These are phyloP conservation scores for Scalesia atractyloides DNA, from an alignment of 129 eudicot genomes.

Conservation along the genomic window DNA sequence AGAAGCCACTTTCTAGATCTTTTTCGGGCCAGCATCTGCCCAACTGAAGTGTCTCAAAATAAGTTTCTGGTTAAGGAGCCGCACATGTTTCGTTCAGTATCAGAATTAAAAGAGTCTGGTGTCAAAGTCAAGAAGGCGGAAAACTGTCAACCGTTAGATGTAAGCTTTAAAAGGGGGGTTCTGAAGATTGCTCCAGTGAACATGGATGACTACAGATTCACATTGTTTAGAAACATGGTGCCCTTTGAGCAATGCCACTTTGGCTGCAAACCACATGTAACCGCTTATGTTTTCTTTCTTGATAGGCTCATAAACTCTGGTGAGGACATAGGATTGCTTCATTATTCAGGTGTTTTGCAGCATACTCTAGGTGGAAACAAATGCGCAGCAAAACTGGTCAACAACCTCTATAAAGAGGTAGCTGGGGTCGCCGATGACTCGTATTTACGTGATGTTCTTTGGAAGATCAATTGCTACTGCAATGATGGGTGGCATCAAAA, in stretches of 20 bases:
- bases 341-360: conserved; percentile 41
- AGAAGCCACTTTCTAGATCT: conserved; percentile 32
- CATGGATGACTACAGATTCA: conserved; percentile 39
- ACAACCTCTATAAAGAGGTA: conserved; percentile 42
- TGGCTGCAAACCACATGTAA: conserved; percentile 36
- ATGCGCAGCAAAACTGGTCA: conserved; percentile 31
- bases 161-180: conserved; percentile 29
- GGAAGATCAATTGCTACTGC: conserved; percentile 22
- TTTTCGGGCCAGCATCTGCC: conserved; percentile 28
- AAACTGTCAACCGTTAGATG: conserved; percentile 12
- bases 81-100: background rate
- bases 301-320: conserved; percentile 42
- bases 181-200: conserved; percentile 35
- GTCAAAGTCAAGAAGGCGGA: conserved; percentile 23
- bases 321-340: conserved; percentile 39
- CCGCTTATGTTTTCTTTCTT: conserved; percentile 44
- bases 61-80: too few species aligned
- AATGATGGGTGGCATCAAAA: conserved; percentile 16
- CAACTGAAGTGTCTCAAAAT: too few species aligned
- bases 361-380: conserved; percentile 35
- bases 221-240: conserved; percentile 47
- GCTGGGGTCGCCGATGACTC: conserved; percentile 38
- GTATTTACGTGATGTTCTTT: conserved; percentile 12
- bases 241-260: conserved; percentile 44
- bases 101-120: conserved; percentile 1